Conservation (phyloP, 1,284 basidiomycete genomes). For the Apiotrichum gamsii region DNA sequence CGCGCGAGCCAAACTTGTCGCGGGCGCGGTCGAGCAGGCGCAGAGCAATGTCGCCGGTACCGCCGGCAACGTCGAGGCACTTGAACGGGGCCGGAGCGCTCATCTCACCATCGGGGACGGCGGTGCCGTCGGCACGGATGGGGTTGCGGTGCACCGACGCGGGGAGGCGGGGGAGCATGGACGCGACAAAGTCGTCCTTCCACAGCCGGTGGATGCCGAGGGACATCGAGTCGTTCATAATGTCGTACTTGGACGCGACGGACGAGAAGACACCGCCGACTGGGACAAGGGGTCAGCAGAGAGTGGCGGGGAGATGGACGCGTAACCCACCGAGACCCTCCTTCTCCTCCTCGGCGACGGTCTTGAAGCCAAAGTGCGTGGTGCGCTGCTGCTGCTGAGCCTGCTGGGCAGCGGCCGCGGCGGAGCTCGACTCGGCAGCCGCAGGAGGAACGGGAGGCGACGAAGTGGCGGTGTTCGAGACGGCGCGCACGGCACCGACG, state of each 20-base stretch:
- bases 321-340: slow-evolving; percentile 50
- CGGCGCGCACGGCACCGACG: slow-evolving; percentile 9
- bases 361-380: slow-evolving; percentile 88
- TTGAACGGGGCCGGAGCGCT: slow-evolving; percentile 49
- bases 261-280: slow-evolving; percentile 93
- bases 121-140: slow-evolving; percentile 33
- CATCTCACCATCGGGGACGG: slow-evolving; percentile 43
- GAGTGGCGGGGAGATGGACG: no score
- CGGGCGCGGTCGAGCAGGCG: slow-evolving; percentile 87
- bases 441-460: background rate
- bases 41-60: slow-evolving; percentile 95
- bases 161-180: slow-evolving; percentile 60
- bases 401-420: slow-evolving; percentile 4
- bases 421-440: background rate
- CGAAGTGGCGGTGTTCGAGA: slow-evolving; percentile 7
- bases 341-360: slow-evolving; percentile 69
- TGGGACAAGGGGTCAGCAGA: slow-evolving; percentile 4
- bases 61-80: slow-evolving; percentile 95
- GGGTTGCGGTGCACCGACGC: slow-evolving; percentile 39
- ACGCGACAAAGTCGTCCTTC: slow-evolving; percentile 88
- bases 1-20: slow-evolving; percentile 78
- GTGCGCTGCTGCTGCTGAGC: slow-evolving; percentile 44
- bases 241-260: slow-evolving; percentile 90
- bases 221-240: slow-evolving; percentile 99
- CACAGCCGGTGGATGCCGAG: slow-evolving; percentile 92